Percentiles rank a stretch among this genome's conserved stretches.
phyloP scores from a whole-genome alignment of 2,329 filamentous ascomycete genomes.

The Colletotrichum sp. region DNA sequence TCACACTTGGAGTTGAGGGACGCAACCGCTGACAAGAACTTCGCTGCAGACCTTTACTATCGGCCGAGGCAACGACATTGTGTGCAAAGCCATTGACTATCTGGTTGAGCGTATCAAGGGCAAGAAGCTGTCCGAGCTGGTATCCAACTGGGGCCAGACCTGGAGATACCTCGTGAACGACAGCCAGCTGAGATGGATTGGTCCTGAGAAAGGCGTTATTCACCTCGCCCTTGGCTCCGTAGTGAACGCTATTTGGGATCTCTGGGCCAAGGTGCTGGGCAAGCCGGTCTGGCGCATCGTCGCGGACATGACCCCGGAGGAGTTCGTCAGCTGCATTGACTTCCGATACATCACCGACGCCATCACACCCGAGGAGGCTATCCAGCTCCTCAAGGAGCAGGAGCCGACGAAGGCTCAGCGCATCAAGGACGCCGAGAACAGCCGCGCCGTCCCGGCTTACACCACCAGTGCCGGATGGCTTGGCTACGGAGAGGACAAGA shows the following conservation, averaged over 20 bases:
- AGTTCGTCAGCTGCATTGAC: slow-evolving; percentile 88
- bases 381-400: slow-evolving; percentile 70
- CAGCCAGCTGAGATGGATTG: slow-evolving; percentile 91
- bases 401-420: slow-evolving; percentile 74
- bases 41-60: slow-evolving; percentile 73
- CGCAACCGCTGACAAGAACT: neutral
- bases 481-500: slow-evolving; percentile 88
- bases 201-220: slow-evolving; percentile 92
- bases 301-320: slow-evolving; percentile 86
- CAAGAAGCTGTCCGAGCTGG: slow-evolving; percentile 78
- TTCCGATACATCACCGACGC: slow-evolving; percentile 95
- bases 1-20: neutral
- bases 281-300: slow-evolving; percentile 94
- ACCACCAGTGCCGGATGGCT: slow-evolving; percentile 92
- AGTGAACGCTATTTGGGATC: slow-evolving; percentile 91
- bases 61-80: slow-evolving; percentile 89
- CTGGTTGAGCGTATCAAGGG: slow-evolving; percentile 78
- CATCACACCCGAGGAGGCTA: slow-evolving; percentile 84
- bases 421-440: slow-evolving; percentile 75
- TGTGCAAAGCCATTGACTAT: slow-evolving; percentile 82
- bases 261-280: slow-evolving; percentile 86
- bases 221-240: slow-evolving; percentile 89
- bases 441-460: slow-evolving; percentile 84
- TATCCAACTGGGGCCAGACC: slow-evolving; percentile 82
- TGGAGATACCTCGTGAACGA: slow-evolving; percentile 94